These are phyloP conservation scores for Kodamaea jinghongensis DNA, from an alignment of 805 yeast species.

Conservation along the genomic window DNA sequence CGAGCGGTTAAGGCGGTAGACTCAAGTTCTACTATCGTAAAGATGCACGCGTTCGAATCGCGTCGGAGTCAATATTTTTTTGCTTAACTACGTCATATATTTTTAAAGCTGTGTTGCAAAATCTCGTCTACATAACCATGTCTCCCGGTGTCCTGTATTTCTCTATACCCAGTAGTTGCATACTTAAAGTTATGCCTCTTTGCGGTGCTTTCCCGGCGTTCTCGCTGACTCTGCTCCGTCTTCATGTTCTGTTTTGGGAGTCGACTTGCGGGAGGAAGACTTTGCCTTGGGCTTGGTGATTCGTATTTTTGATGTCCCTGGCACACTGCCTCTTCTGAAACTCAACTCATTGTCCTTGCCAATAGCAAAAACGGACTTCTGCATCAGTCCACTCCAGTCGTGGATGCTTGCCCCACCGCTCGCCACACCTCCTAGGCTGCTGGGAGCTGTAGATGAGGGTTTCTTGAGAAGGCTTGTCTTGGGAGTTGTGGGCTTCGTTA, in stretches of 20 bases:
- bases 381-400: slow-evolving; percentile 7
- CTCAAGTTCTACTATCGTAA: too few species aligned
- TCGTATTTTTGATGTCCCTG: slow-evolving; percentile 15
- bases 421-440: slow-evolving; percentile 2
- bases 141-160: too few species aligned
- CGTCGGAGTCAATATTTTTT: too few species aligned
- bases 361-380: slow-evolving; percentile 11
- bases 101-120: too few species aligned
- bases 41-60: too few species aligned
- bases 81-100: too few species aligned
- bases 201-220: too few species aligned
- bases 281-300: slow-evolving; percentile 8
- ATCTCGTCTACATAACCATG: too few species aligned
- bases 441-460: background rate
- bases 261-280: slow-evolving; percentile 2
- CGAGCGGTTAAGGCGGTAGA: too few species aligned
- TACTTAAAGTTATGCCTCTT: too few species aligned
- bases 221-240: slow-evolving; percentile 1
- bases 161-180: too few species aligned
- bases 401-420: slow-evolving; percentile 5
- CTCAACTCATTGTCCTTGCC: slow-evolving; percentile 11
- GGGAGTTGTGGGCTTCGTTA: too few species aligned
- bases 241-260: background rate
- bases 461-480: background rate
- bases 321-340: slow-evolving; percentile 11